A percentile compares a stretch with the other conserved stretches of the same genome.
These are phyloP conservation scores for Cyclotella baltica DNA, from an alignment of 108 stramenopile genomes.

Conservation along the genomic window DNA sequence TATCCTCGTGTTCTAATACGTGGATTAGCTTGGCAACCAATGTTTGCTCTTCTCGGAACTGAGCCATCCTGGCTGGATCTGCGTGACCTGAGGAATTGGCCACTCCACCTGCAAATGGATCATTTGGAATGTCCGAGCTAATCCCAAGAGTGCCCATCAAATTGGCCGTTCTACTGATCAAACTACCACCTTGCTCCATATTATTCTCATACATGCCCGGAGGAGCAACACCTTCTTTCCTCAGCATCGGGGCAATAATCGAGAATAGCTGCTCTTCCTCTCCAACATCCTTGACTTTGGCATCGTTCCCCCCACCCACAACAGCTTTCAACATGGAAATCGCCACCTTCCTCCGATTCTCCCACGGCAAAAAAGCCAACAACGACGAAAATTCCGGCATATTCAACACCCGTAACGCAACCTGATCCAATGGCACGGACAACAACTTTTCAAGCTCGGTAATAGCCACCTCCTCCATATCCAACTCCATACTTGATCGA, in stretches of 20 bases:
- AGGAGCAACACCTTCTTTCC: constrained; percentile 59
- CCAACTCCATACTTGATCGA: constrained; percentile 33
- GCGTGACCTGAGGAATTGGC: constrained; percentile 20
- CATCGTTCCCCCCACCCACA: constrained; percentile 58
- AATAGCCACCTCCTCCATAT: constrained; percentile 81
- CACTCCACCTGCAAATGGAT: constrained; percentile 21
- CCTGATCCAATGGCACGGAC: constrained; percentile 82
- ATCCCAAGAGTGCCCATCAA: constrained; percentile 80
- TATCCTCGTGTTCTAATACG: constrained; percentile 83
- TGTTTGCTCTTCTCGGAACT: constrained; percentile 73
- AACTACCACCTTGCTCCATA: constrained; percentile 37
- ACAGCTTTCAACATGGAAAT: constrained; percentile 73
- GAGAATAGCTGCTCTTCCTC: constrained; percentile 87
- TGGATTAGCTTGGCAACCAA: constrained; percentile 93
- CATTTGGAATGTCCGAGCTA: constrained; percentile 23
- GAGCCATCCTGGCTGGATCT: constrained; percentile 41
- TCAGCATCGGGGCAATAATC: constrained; percentile 90
- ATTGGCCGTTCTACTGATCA: constrained; percentile 64
- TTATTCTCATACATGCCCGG: constrained; percentile 35
- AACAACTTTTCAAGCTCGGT: constrained; percentile 91
- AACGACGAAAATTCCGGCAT: constrained; percentile 84
- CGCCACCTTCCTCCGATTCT: constrained; percentile 84
- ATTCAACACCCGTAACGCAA: constrained; percentile 84
- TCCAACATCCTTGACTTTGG: constrained; percentile 51
- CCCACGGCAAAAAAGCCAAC: constrained; percentile 92